These are phyloP conservation scores for Aspergillus panamensis DNA, from an alignment of 495 filamentous ascomycete species.

Conservation along the genomic window DNA sequence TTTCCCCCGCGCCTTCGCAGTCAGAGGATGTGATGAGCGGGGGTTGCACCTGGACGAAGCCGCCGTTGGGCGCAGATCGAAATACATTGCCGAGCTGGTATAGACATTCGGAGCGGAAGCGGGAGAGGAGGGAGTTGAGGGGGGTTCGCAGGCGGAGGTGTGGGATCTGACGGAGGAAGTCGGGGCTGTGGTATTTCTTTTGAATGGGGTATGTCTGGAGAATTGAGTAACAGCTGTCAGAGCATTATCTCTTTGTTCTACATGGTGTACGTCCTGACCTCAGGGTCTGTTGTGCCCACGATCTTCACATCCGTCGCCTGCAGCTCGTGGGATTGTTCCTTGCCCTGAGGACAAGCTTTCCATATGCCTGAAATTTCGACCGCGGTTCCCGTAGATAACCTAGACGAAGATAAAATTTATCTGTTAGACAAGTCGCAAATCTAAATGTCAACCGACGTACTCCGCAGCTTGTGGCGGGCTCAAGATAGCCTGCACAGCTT, in stretches of 20 bases:
- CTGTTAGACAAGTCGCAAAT: conserved; percentile 11
- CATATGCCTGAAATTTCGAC: conserved; percentile 77
- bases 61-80: conserved; percentile 44
- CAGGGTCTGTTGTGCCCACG: conserved; percentile 71
- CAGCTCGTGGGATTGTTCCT: conserved; percentile 75
- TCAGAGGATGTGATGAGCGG: conserved; percentile 96
- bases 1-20: conserved; percentile 94
- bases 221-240: background rate
- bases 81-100: conserved; percentile 73
- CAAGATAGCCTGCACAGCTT: conserved; percentile 78
- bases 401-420: conserved; percentile 30
- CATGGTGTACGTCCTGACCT: conserved; percentile 52
- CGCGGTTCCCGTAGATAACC: conserved; percentile 74
- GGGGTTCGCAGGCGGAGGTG: conserved; percentile 86
- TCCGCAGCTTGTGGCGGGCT: conserved; percentile 69
- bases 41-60: conserved; percentile 84
- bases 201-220: conserved; percentile 81
- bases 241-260: background rate
- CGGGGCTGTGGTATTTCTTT: conserved; percentile 87
- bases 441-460: conserved; percentile 49
- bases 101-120: conserved; percentile 84
- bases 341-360: conserved; percentile 65
- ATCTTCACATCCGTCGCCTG: conserved; percentile 64
- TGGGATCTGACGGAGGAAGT: conserved; percentile 84
- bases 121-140: conserved; percentile 73